Base-by-base conservation (phyloP, 2,329 filamentous ascomycete species). In the Claviceps spartinae region DNA sequence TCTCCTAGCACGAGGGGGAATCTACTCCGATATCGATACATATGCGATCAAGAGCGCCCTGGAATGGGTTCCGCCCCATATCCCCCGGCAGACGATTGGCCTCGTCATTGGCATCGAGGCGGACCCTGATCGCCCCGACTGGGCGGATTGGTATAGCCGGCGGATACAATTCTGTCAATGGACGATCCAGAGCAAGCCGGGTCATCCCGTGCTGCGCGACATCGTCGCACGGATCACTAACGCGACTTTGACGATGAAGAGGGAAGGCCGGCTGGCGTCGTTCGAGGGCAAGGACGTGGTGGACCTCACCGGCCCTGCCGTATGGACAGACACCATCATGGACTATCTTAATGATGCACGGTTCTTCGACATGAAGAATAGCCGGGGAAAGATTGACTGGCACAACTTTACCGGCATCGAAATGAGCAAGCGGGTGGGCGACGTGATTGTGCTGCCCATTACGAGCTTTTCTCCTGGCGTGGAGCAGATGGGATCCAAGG, bases 141-240 rank as follows among this genome's bases (percentile, higher is more conserved):
- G 93, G 93, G 78, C 81, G 38, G 75, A 95, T 1, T 97, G 91
- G 93, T 98, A 97, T 73, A 93, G 88, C 57, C 85, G 93, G 54
- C 81, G 91, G 57, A 90, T 98, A 55, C 93, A 97, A 66, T 97
- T 98, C 69, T 98, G 93, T 70, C 93, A 98, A 67, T 98, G 93
- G 93, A 98, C 93, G 1, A 96, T 98, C 56, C 91, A 97, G 68
- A 75, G 86, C 53, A 98, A 98, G 69, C 86, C 91, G 0, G 93
- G 93, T 11, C 93, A 98, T 65, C 93, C 93, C 0, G 82, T 95
- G 13, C 77, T 98, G 54, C 82, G 90, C 56, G 88, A 96, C 55
- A 80, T 95, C 55, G 88, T 98, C 36, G 76, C 85, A 14, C 85
- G 83, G 58, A 90, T 98, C 62, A 95, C 91, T 0, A 77, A 87